phyloP scores from a whole-genome alignment of 2,329 filamentous ascomycete species.

The Sphaceloma murrayae region DNA sequence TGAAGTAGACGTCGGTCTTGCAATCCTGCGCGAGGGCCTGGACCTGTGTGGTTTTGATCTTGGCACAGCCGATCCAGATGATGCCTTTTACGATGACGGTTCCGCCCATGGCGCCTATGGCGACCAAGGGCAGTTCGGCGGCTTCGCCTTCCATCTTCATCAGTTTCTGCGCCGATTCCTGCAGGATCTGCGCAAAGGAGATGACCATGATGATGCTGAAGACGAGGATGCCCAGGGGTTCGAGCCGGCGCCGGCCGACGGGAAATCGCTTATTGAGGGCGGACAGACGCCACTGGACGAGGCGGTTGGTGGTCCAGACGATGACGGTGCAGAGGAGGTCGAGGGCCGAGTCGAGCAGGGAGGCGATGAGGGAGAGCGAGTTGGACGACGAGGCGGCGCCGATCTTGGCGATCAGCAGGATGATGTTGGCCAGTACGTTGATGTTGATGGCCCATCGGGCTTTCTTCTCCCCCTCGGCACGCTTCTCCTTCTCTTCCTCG shows the following conservation, averaged over 20 bases:
- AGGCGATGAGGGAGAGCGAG: constrained; percentile 53
- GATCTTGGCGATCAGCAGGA: constrained; percentile 48
- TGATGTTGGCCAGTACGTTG: constrained; percentile 51
- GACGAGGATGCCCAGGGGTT: constrained; percentile 53
- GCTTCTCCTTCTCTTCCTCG: constrained; percentile 43
- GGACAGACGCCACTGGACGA: constrained; percentile 49
- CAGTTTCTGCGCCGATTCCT: constrained; percentile 51
- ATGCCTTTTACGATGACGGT: constrained; percentile 52
- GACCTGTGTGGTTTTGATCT: constrained; percentile 54
- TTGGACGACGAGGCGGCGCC: constrained; percentile 46
- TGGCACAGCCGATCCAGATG: constrained; percentile 50
- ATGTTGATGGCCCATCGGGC: constrained; percentile 51
- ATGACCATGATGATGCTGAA: constrained; percentile 56
- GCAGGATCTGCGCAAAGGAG: constrained; percentile 51
- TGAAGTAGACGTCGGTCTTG: constrained; percentile 56
- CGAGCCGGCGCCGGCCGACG: constrained; percentile 47
- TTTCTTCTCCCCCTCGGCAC: constrained; percentile 38
- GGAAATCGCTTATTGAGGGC: constrained; percentile 47
- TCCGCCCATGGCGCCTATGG: constrained; percentile 48
- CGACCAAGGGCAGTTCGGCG: constrained; percentile 43
- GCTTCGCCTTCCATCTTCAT: constrained; percentile 35
- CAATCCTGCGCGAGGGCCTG: constrained; percentile 55
- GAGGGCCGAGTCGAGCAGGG: constrained; percentile 51
- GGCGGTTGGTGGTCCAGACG: constrained; percentile 50
- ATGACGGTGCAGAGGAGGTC: constrained; percentile 53